phyloP scores from a whole-genome alignment of 805 yeast genomes.

The Yamadazyma kitorensis region DNA sequence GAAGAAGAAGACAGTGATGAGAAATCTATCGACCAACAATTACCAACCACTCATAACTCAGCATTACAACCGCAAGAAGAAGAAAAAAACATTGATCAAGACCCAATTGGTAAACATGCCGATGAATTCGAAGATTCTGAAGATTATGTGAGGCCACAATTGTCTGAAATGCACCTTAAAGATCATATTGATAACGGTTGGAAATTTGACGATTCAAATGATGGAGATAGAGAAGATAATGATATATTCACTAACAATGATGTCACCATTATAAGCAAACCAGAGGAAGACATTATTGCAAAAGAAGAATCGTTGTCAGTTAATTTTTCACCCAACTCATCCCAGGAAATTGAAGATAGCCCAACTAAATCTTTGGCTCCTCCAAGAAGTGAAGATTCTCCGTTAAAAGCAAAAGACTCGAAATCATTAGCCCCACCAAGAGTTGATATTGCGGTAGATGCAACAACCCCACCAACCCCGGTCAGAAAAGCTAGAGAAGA shows the following conservation, averaged over 20 bases:
- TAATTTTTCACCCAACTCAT: slow-evolving; percentile 15
- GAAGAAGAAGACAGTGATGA: background rate
- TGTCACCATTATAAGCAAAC: slow-evolving; percentile 8
- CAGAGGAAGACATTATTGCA: background rate
- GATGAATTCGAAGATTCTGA: background rate
- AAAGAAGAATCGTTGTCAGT: slow-evolving; percentile 9
- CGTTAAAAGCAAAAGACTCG: slow-evolving; percentile 11
- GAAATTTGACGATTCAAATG: slow-evolving; percentile 38
- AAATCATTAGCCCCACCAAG: slow-evolving; percentile 13
- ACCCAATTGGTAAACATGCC: slow-evolving; percentile 5
- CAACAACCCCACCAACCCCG: slow-evolving; percentile 18
- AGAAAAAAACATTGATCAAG: background rate
- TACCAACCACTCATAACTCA: too few relatives aligned
- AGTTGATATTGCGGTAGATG: slow-evolving; percentile 17
- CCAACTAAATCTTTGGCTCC: slow-evolving; percentile 10
- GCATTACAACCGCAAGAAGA: too few relatives aligned
- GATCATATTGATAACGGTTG: slow-evolving; percentile 35
- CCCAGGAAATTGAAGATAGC: slow-evolving; percentile 9
- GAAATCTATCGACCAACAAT: background rate
- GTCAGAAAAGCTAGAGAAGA: slow-evolving; percentile 10
- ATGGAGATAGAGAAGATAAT: slow-evolving; percentile 39
- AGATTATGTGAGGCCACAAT: slow-evolving; percentile 8
- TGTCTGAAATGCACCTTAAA: too few relatives aligned
- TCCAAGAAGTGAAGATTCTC: slow-evolving; percentile 15
- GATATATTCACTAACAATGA: slow-evolving; percentile 25